These are phyloP conservation scores for Talaromyces rugulosus DNA, from an alignment of 2,329 filamentous ascomycete species.

Conservation along the genomic window DNA sequence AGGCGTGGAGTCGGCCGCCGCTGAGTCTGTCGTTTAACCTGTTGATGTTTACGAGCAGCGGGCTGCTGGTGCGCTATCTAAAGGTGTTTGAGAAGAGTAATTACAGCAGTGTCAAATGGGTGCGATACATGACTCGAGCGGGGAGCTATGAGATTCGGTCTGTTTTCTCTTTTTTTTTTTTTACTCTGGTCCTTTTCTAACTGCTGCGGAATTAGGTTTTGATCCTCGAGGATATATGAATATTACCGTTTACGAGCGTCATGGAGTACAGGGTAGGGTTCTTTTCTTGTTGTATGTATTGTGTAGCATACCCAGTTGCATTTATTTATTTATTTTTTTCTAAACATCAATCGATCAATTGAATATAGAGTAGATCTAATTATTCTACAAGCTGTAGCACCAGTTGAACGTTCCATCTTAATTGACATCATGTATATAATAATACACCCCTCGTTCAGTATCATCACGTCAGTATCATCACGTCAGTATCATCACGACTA, in stretches of 20 bases:
- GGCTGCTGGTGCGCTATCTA: conserved; percentile 84
- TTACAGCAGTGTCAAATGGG: conserved; percentile 98
- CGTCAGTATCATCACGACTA: not conserved
- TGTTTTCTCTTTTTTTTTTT: not conserved
- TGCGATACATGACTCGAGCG: conserved; percentile 96
- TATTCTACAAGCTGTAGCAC: no score
- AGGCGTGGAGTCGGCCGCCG: conserved; percentile 91
- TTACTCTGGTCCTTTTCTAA: not conserved
- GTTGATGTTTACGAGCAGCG: conserved; percentile 97
- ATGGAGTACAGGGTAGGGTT: conserved; percentile 9
- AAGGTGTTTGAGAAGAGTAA: conserved; percentile 99
- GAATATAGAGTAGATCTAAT: no score
- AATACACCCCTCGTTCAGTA: not conserved
- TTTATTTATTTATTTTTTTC: not conserved
- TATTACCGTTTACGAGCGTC: conserved; percentile 17
- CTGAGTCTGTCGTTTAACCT: conserved; percentile 88
- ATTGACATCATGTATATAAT: no score
- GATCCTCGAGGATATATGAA: conserved; percentile 1
- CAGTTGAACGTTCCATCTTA: no score
- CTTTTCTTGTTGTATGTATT: conserved; percentile 1
- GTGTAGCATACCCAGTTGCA: not conserved
- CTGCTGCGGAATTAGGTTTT: conserved; percentile 1
- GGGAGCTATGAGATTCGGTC: conserved; percentile 96
- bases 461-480: no score
- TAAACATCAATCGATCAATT: no score